A percentile compares a stretch with the other conserved stretches of the same genome.
phyloP scores from a whole-genome alignment of 768 basidiomycete species.

The Hygrophorus pudorinus region DNA sequence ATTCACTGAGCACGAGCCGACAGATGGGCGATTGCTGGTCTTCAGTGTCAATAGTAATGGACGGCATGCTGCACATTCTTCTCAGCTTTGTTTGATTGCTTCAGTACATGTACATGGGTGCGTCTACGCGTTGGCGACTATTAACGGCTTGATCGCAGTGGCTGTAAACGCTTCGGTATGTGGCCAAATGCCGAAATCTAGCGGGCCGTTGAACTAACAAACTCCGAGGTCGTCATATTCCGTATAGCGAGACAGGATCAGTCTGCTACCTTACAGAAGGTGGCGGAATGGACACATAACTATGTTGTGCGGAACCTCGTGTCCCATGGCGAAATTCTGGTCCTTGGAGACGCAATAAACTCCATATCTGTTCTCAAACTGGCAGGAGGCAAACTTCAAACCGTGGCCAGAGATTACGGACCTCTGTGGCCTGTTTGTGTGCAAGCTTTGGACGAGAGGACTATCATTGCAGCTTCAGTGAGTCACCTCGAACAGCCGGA shows the following conservation, averaged over 20 bases:
- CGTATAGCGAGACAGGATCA: slow-evolving; percentile 26
- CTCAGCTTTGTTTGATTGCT: slow-evolving; percentile 29
- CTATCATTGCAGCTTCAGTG: slow-evolving; percentile 70
- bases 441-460: slow-evolving; percentile 42
- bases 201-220: neutral
- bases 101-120: slow-evolving; percentile 47
- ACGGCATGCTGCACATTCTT: slow-evolving; percentile 14
- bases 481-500: slow-evolving; percentile 17
- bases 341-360: slow-evolving; percentile 74
- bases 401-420: slow-evolving; percentile 63
- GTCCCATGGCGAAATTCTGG: slow-evolving; percentile 39
- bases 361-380: slow-evolving; percentile 66
- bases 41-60: slow-evolving; percentile 29
- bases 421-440: slow-evolving; percentile 67
- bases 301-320: slow-evolving; percentile 67
- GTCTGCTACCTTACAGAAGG: slow-evolving; percentile 27
- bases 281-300: slow-evolving; percentile 70
- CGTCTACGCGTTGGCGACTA: slow-evolving; percentile 51
- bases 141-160: slow-evolving; percentile 46
- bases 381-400: slow-evolving; percentile 30
- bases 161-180: slow-evolving; percentile 72
- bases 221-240: slow-evolving; percentile 36
- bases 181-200: slow-evolving; percentile 2
- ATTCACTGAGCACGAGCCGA: slow-evolving; percentile 37
- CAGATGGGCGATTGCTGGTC: slow-evolving; percentile 51